Base-by-base conservation (phyloP, 192 early-diverging fungal species). In the Linnemannia exigua region DNA sequence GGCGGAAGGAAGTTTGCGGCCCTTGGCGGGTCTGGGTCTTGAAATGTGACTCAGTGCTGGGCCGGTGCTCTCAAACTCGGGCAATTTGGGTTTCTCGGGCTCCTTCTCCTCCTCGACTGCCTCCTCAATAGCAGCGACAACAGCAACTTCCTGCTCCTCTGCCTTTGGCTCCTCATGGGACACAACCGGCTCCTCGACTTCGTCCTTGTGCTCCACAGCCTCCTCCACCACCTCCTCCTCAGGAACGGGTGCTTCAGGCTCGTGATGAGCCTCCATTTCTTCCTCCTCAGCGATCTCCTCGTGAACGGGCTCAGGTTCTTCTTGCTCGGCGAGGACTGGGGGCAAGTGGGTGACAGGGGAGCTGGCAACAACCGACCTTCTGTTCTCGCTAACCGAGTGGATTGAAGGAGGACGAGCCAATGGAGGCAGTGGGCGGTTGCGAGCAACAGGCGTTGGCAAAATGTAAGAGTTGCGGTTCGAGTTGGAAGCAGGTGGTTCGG, bases 361-460 rank as follows among this genome's bases (percentile, higher is more conserved):
- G 16, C 66, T 46, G 14, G 48, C 74, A 37, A 74, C 66, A 17
- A 79, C 58, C 38, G 66, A 77, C 9, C 61, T 76, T 33, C 79
- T 70, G 33, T 79, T 86, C 70, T 80, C 75, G 16, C 73, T 33
- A 3, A 70, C 51, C n/a, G 81, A 72, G 41, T 85, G 84, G 50
- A 89, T 72, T 2, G 88, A 79, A 15, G 88, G 88, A 52, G 80
- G 88, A 77, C 81, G 77, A 8, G 88, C 81, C 69, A 89, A 77
- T 3, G 88, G 74, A 33, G 84, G 77, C 74, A 85, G 41, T 20
- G 82, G 67, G 17, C 82, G 54, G 51, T 61, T 84, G 25, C 84
- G 78, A 9, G 79, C 61, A 14, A 86, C 79, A 12, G 84, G 84
- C 5, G 84, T 73, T 0, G 84, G 84, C n/a, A 86, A 46, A 25